Evolutionary conservation across 2,329 filamentous ascomycete species (phyloP), one percentile per base, ranked within the genome.

Genomic region (Lecanosticta acicola): DNA sequence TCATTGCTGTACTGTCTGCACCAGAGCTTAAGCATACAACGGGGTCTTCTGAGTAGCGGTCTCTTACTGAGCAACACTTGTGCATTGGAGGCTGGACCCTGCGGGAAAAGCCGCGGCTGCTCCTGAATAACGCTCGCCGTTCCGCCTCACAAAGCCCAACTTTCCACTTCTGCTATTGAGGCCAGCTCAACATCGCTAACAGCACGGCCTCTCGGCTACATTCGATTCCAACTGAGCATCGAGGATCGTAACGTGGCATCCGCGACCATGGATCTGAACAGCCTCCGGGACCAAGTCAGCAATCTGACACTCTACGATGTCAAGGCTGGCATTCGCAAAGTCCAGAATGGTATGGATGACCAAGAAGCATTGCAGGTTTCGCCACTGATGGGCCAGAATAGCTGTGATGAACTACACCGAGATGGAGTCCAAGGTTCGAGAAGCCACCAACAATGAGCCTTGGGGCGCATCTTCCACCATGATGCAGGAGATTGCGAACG

Each of bases 401-500:
- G 89, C 89, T 56, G 89, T 95, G 50, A 95, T 96, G 90, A 96
- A 95, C 72, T 95, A 91, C 69, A 95, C 90, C 34, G 90, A 96
- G 66, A 91, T 93, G 86, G 87, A 94, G 71, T 68, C 78, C 48
- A 83, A 83, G 71, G 77, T 97, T 57, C 85, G 93, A 69, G 93
- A 98, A 76, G 93, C 93, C 21, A 98, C 93, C 32, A 98, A 98
- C 72, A 97, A 97, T 68, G 93, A 98, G 69, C 93, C 93, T 46
- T 98, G 93, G 93, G 93, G 90, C 55, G 81, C 84, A 41, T 86
- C 84, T 10, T 84, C 84, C 19, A 86, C 84, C 14, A 67, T 85
- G 62, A 95, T 97, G 90, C 90, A 97, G 71, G 93, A 98, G 71
- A 98, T 98, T 68, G 89, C 93, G 69, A 94, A 90, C 69, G 93